Evolutionary conservation across 768 basidiomycete genomes (phyloP), one percentile per base, ranked within the genome.

Genomic region (Pholiota microspora): DNA sequence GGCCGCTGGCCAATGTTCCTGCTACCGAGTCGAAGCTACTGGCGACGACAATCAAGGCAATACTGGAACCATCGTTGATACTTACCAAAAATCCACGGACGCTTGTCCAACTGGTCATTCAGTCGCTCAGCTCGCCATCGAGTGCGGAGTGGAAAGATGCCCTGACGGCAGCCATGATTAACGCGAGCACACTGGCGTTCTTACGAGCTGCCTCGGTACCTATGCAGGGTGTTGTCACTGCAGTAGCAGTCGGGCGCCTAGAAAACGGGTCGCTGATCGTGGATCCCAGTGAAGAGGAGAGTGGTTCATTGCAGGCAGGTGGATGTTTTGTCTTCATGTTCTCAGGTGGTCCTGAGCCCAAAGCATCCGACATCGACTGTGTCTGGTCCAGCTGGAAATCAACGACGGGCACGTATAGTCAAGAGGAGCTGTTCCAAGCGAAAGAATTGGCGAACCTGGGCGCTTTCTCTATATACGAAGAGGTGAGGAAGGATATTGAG

Each of bases 251-350:
- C 1, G 83, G 81, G 0, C 72, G 72, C 12, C 64, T 61, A 15
- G 53, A 59, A 5, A 64, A 58, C 3, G 63, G 72, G 0, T 55
- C 58, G 1, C 65, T 85, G 2, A 63, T 86, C 12, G 68, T 84
- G 2, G 84, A 86, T 63, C 83, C 85, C 1, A 71, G 65, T 7
- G 78, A 77, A 15, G 70, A 72, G 3, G 78, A 85, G 46, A 63
- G 66, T 1, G 49, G 61, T 0, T 48, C 53, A 0, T 61, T 81
- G 0, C 69, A 63, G 1, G 80, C 73, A 5, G 69, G 74, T 4
- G 89, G 89, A 0, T 84, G 84, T 59, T 91, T 92, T 60, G 89
- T 86, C 0, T 92, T 89, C 67, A 60, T 87, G 51, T 77, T 79
- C 62, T 68, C 73, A 2, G 68, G 69, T 51, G 62, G 65, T 7